These are phyloP conservation scores for Coleophoma crateriformis DNA, from an alignment of 2,329 filamentous ascomycete species.

Conservation along the genomic window DNA sequence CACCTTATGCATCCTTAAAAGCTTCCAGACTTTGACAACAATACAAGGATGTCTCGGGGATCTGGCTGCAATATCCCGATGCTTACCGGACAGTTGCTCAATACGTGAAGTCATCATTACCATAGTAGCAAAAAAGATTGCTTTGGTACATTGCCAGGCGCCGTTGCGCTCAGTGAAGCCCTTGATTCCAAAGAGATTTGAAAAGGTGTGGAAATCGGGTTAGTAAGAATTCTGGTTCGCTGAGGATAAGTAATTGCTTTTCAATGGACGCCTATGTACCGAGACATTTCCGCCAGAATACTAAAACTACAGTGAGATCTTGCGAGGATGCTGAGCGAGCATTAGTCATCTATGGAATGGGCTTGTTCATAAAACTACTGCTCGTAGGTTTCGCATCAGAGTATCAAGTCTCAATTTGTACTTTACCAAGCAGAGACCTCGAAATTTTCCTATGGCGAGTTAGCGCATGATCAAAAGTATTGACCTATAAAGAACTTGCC, in stretches of 20 bases:
- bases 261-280: constrained; percentile 2
- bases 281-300: not conserved
- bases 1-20: no score
- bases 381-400: not conserved
- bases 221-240: not conserved
- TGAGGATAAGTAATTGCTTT: constrained; percentile 1
- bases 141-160: no score
- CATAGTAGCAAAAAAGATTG: no score
- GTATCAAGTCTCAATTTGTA: not conserved
- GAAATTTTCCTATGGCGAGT: constrained; percentile 71
- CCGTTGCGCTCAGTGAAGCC: no score
- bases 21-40: no score
- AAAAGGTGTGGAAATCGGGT: not conserved
- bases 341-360: not conserved
- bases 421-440: constrained; percentile 44
- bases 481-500: constrained; percentile 39
- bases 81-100: no score
- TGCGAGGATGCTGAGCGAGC: not conserved
- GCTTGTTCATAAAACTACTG: not conserved
- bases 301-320: constrained; percentile 8
- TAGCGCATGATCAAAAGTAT: not conserved
- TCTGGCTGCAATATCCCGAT: no score
- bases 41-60: no score
- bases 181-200: no score
- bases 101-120: no score